These are phyloP conservation scores for Filobasidium floriforme DNA, from an alignment of 768 basidiomycete species.

Conservation along the genomic window DNA sequence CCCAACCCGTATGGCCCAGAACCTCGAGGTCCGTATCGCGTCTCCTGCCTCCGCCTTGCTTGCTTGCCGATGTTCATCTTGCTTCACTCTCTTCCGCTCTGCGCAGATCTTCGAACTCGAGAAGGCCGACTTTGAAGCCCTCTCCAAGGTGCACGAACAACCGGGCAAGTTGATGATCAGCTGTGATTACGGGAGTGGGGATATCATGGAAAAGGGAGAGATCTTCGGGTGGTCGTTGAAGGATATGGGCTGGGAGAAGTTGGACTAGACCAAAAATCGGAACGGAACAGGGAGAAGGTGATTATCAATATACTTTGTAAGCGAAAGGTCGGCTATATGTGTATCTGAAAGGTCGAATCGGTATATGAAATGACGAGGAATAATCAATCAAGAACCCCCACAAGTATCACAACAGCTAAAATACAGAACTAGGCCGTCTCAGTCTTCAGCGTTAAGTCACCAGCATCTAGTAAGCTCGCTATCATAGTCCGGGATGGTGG, in stretches of 20 bases:
- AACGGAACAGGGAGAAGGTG: neutral
- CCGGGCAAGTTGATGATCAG: constrained; percentile 38
- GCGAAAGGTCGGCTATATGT: too few species aligned
- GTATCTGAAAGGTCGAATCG: too few species aligned
- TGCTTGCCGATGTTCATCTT: neutral
- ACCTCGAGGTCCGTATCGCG: constrained; percentile 48
- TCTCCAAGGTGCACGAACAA: constrained; percentile 42
- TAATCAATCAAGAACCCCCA: too few species aligned
- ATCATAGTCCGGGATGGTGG: too few species aligned
- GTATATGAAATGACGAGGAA: too few species aligned
- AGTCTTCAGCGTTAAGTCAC: too few species aligned
- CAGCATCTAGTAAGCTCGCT: too few species aligned
- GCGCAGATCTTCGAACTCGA: constrained; percentile 43
- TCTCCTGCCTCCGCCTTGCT: neutral
- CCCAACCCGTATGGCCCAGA: constrained; percentile 51
- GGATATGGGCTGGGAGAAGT: constrained; percentile 50
- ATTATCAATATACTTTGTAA: too few species aligned
- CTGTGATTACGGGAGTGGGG: neutral
- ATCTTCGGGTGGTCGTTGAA: constrained; percentile 47
- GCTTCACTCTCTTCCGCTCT: neutral
- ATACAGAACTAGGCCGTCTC: too few species aligned
- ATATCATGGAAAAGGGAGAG: constrained; percentile 33
- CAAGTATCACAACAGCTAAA: too few species aligned
- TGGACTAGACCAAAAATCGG: neutral
- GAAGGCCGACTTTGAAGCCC: constrained; percentile 38